Conservation (phyloP, 1,139 yeast genomes). For the Nakaseomyces nivariensis region DNA sequence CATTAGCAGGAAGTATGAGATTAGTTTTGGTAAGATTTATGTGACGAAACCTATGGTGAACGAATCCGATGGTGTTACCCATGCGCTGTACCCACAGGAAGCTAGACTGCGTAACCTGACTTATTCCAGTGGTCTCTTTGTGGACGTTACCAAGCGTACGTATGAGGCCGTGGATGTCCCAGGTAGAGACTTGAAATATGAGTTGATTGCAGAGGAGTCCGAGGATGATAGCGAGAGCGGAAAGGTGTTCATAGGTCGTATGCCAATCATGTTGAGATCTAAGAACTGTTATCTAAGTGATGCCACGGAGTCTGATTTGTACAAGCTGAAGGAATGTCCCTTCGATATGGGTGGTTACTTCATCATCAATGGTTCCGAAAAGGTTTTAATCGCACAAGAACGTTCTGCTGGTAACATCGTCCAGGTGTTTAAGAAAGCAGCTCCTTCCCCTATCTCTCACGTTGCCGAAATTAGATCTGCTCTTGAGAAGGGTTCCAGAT, state of each 20-base stretch:
- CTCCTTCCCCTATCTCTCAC: slow-evolving; percentile 93
- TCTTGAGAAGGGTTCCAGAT: slow-evolving; percentile 90
- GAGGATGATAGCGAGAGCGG: slow-evolving; percentile 53
- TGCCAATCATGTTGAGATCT: slow-evolving; percentile 95
- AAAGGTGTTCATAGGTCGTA: slow-evolving; percentile 87
- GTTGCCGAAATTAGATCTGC: slow-evolving; percentile 96
- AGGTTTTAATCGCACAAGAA: slow-evolving; percentile 96
- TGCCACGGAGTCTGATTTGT: slow-evolving; percentile 87
- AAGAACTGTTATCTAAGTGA: slow-evolving; percentile 92
- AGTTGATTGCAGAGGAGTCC: slow-evolving; percentile 37
- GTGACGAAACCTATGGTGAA: slow-evolving; percentile 96
- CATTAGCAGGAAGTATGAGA: slow-evolving; percentile 85
- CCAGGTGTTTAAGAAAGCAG: slow-evolving; percentile 95
- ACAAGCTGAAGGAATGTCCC: slow-evolving; percentile 95
- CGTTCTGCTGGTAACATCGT: slow-evolving; percentile 97
- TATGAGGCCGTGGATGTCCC: slow-evolving; percentile 71
- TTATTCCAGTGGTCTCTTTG: slow-evolving; percentile 90
- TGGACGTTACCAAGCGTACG: slow-evolving; percentile 88
- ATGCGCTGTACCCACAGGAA: slow-evolving; percentile 96
- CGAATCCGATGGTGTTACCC: slow-evolving; percentile 99
- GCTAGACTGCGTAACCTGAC: slow-evolving; percentile 94
- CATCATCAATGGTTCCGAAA: slow-evolving; percentile 95
- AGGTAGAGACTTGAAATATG: slow-evolving; percentile 67
- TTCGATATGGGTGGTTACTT: slow-evolving; percentile 99
- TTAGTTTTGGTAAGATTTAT: slow-evolving; percentile 92